A percentile compares a stretch with the other conserved stretches of the same genome.
Evolutionary conservation across 108 stramenopile genomes (phyloP).

Genomic region (Cyclotella distinguenda): DNA sequence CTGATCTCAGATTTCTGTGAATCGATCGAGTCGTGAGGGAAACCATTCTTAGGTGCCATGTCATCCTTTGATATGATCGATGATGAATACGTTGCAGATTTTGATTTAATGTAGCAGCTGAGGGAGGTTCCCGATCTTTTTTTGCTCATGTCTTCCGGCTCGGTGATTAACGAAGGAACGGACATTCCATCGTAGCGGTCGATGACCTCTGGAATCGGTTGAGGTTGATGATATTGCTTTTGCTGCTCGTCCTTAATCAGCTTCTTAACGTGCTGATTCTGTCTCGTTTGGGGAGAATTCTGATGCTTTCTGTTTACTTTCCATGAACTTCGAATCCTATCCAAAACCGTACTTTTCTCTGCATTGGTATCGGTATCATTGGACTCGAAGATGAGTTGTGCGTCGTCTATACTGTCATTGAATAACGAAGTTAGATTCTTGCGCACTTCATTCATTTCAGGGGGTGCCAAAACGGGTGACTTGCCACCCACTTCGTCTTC

Average conservation of each 20-base stretch:
- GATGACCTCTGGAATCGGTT: conserved; percentile 10
- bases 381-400: too few species aligned
- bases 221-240: neutral
- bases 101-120: neutral
- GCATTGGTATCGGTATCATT: too few species aligned
- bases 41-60: neutral
- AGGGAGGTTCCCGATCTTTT: neutral
- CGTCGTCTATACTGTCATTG: too few species aligned
- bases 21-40: neutral
- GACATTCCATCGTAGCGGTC: conserved; percentile 12
- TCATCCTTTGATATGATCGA: neutral
- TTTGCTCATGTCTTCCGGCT: conserved; percentile 1
- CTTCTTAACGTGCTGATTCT: conserved; percentile 3
- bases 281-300: conserved; percentile 4
- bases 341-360: too few species aligned
- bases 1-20: too few species aligned
- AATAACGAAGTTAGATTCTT: too few species aligned
- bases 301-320: neutral
- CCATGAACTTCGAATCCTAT: too few species aligned
- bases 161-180: conserved; percentile 25
- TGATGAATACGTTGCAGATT: neutral
- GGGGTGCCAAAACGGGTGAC: too few species aligned
- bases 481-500: too few species aligned
- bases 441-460: too few species aligned
- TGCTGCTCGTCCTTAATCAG: neutral